These are phyloP conservation scores for Backusella circina DNA, from an alignment of 192 early-diverging fungal genomes.

Conservation along the genomic window DNA sequence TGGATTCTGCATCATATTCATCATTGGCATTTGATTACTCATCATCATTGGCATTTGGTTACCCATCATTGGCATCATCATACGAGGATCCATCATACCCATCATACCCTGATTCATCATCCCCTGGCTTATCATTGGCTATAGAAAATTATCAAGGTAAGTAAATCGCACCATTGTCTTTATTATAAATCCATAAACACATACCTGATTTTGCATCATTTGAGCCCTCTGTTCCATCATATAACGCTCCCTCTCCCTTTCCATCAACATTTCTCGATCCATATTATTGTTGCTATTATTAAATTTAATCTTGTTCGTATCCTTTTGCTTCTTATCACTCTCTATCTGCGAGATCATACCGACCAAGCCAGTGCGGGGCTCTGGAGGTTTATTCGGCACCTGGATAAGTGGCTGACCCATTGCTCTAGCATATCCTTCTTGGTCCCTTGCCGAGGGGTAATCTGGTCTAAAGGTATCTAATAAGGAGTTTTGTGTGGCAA, in stretches of 20 bases:
- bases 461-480: slow-evolving; percentile 31
- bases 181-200: neutral
- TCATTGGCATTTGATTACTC: neutral
- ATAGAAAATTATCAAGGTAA: neutral
- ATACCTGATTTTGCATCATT: neutral
- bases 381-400: slow-evolving; percentile 34
- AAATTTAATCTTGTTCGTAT: slow-evolving; percentile 8
- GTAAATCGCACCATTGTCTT: neutral
- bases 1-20: slow-evolving; percentile 8
- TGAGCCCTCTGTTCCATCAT: slow-evolving; percentile 32
- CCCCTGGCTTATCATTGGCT: neutral
- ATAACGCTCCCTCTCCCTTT: slow-evolving; percentile 30
- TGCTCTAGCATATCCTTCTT: slow-evolving; percentile 30
- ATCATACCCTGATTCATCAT: slow-evolving; percentile 8
- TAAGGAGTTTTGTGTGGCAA: slow-evolving; percentile 35
- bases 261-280: slow-evolving; percentile 19
- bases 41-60: slow-evolving; percentile 1
- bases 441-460: slow-evolving; percentile 28
- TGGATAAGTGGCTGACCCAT: slow-evolving; percentile 34
- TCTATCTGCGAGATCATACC: slow-evolving; percentile 39
- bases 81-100: slow-evolving; percentile 2
- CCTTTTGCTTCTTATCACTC: slow-evolving; percentile 28
- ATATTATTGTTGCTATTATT: slow-evolving; percentile 1
- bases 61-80: neutral
- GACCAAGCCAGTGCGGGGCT: slow-evolving; percentile 32